Base-by-base conservation (phyloP, 148 eudicot species). In the Heliamphora exappendiculata region DNA sequence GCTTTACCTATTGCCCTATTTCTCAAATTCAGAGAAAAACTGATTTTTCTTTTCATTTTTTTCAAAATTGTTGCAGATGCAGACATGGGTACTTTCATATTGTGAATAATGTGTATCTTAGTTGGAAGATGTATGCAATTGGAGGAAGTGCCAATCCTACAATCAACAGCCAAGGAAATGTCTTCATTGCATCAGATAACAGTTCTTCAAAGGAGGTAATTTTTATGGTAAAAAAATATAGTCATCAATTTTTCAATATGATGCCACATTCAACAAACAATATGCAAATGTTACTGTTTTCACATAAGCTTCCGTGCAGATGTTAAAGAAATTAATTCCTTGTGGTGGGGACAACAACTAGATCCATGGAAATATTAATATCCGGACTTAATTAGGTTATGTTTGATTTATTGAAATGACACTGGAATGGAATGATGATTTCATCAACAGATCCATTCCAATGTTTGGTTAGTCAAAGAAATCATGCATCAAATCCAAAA, bases 121-220 rank as follows among this genome's bases (percentile, higher is more conserved):
- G 81, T 12, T 78, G 81, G 81, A n/a, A 72, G 37, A 71, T 63
- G 62, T 78, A 78, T 78, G 81, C 81, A 7, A 78, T 78, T 49
- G 81, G 81, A 60, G 81, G 81, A 72, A 78, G 81, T 11, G 81
- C 81, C 20, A 49, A 31, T 37, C 81, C 81, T 47, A 78, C 81
- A 47, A 78, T 78, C 49, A 78, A 78, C 26, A 78, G 81, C 60
- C 76, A 78, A 72, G 81, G 81, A 72, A 78, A 78, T 58, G 71
- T 78, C 41, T 78, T 78, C 71, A 62, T 78, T 36, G 81, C 81
- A 41, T 29, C 59, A 24, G 42, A 29, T 39, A 53, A 63, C 62
- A 72, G 26, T 41, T n/a, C 71, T n/a, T 51, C 26, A 63, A 78
- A 78, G 62, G 81, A 78, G 81, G 81, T 78, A 28, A 62, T 55